Base-by-base conservation (phyloP, 2,329 filamentous ascomycete species). In the Blastomyces emzantsi region DNA sequence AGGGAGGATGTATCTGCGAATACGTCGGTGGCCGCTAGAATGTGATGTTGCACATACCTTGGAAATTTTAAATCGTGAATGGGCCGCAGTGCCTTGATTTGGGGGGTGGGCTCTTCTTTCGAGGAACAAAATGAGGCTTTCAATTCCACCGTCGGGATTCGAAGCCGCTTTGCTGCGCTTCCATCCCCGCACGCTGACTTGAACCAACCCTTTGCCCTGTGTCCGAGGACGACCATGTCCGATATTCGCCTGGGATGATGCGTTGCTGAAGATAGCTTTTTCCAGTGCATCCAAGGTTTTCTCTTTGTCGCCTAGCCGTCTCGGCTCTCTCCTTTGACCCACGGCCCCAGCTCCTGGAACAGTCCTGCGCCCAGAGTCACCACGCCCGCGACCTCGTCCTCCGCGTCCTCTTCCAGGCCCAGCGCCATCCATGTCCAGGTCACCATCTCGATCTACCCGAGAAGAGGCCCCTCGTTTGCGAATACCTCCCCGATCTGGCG, bases 1-100 rank as follows among this genome's bases (percentile, higher is more conserved):
- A 73, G 70, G 73, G 69, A 74, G 67, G 69, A 70, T 67, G 68
- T 72, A 68, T 67, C 69, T 71, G 73, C 70, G 70, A 66, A 68
- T 69, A 73, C 73, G 74, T 72, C 74, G 74, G 70, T 76, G 74
- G 77, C 73, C 74, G 74, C 72, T 13, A 55, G 67, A 73, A 72
- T 71, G 70, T 74, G 70, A 69, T 76, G 73, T 76, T 74, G 76
- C 75, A 89, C 87, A 85, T 89, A 92, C 89, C 87, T 90, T 90
- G 78, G 85, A 86, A 67, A 92, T 86, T 73, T 82, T 85, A 69
- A 90, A 79, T 68, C 80, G 78, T 70, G 82, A 80, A 71, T 78
- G 72, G 65, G 74, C 71, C 58, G 69, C 71, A 69, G 71, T 64
- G 72, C 80, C 80, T 65, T 78, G 78, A 70, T 85, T 79, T 67